Percentiles rank a stretch among this genome's conserved stretches.
These are phyloP conservation scores for Pythium aquatile DNA, from an alignment of 352 stramenopile genomes.

Conservation along the genomic window DNA sequence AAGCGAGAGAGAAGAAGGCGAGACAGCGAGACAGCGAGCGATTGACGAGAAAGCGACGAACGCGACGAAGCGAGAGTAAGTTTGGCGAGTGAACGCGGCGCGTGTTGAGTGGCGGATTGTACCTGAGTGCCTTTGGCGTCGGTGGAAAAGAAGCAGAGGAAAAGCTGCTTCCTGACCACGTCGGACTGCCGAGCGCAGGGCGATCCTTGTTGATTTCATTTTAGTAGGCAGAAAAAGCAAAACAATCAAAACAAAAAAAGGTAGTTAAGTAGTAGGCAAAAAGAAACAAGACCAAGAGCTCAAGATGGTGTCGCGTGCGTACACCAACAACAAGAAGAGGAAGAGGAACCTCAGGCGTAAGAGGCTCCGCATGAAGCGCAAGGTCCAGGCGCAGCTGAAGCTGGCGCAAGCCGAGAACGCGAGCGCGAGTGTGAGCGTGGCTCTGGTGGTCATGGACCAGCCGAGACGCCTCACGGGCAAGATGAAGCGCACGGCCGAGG, in stretches of 20 bases:
- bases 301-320: conserved; percentile 17
- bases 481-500: conserved; percentile 1
- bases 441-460: neutral
- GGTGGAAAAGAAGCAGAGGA: too few species aligned
- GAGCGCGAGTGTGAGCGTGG: neutral
- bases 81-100: too few species aligned
- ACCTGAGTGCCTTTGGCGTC: too few species aligned
- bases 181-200: too few species aligned
- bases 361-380: neutral
- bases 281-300: conserved; percentile 16
- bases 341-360: conserved; percentile 8
- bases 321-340: conserved; percentile 9
- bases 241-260: conserved; percentile 15
- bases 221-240: neutral
- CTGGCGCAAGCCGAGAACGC: neutral
- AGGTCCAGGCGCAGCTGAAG: conserved; percentile 1
- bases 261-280: neutral
- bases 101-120: too few species aligned
- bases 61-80: too few species aligned
- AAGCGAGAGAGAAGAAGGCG: conserved; percentile 1
- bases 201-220: too few species aligned
- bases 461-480: conserved; percentile 1
- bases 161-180: too few species aligned
- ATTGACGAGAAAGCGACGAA: neutral
- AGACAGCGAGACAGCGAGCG: neutral